These are phyloP conservation scores for Amaranthus palmeri DNA, from an alignment of 148 eudicot species.

Conservation along the genomic window DNA sequence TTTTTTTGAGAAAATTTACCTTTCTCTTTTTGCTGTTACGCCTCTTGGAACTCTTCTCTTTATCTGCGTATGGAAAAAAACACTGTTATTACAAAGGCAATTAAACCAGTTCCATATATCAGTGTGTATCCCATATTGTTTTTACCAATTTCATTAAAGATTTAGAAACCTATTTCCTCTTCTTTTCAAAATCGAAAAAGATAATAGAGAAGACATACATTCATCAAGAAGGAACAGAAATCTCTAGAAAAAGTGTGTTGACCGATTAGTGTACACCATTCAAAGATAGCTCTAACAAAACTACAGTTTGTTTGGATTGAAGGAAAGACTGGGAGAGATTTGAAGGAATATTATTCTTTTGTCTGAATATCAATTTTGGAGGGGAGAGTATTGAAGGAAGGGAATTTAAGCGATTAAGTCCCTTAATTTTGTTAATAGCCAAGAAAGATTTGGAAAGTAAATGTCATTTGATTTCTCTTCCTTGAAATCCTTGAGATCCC, in stretches of 20 bases:
- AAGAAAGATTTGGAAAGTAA: too few species aligned
- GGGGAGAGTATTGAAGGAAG: too few species aligned
- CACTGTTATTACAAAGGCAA: background rate
- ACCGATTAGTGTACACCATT: background rate
- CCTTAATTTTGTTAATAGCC: too few species aligned
- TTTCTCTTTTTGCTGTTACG: constrained; percentile 87
- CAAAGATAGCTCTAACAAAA: background rate
- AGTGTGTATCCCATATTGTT: background rate
- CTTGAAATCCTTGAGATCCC: too few species aligned
- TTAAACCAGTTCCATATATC: background rate
- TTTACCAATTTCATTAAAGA: background rate
- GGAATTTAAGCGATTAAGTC: too few species aligned
- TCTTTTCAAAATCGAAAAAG: background rate
- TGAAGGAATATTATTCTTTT: too few species aligned
- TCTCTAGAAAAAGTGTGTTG: background rate
- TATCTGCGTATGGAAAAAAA: constrained; percentile 47
- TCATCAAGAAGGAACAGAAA: background rate
- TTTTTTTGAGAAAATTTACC: constrained; percentile 35
- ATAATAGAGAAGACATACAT: background rate
- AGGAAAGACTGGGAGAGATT: too few species aligned
- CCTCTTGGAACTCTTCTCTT: constrained; percentile 73
- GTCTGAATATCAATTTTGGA: too few species aligned
- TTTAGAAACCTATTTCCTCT: too few species aligned
- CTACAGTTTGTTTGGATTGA: too few species aligned
- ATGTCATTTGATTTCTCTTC: too few species aligned